phyloP scores from a whole-genome alignment of 495 filamentous ascomycete genomes.

The Trichocladium uniseriatum region DNA sequence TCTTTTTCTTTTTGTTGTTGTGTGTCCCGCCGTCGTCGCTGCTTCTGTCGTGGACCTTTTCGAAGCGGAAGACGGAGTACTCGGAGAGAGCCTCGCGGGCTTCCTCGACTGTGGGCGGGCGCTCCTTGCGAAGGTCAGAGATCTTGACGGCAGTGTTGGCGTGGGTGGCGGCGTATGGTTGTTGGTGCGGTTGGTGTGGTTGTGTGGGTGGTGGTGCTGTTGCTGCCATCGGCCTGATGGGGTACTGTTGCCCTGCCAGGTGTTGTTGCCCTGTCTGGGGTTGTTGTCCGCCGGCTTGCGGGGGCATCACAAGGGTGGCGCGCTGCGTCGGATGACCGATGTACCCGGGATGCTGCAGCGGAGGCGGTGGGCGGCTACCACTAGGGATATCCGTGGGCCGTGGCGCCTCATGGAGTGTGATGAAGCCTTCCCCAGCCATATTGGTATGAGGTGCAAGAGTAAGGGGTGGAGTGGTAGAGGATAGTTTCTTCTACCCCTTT shows the following conservation, averaged over 20 bases:
- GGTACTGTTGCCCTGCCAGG: background rate
- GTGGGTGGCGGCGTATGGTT: background rate
- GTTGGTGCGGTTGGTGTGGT: background rate
- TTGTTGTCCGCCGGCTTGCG: background rate
- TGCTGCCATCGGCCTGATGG: background rate
- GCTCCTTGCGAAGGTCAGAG: conserved; percentile 11
- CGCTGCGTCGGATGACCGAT: background rate
- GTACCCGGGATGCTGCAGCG: background rate
- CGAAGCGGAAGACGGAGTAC: conserved; percentile 25
- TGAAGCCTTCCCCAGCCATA: conserved; percentile 3
- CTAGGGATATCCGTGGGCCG: background rate
- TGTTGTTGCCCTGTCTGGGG: background rate
- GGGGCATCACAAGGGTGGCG: background rate
- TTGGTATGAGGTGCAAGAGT: background rate
- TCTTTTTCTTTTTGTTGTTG: conserved; percentile 14
- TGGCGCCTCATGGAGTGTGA: conserved; percentile 1
- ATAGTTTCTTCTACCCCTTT: background rate
- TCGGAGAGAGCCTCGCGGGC: conserved; percentile 25
- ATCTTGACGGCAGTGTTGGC: conserved; percentile 6
- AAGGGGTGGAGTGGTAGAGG: background rate
- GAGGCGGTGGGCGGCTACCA: background rate
- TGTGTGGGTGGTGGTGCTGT: background rate
- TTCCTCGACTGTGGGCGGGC: conserved; percentile 16
- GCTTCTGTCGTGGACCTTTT: conserved; percentile 13
- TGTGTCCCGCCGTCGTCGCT: conserved; percentile 14